Percentiles rank a stretch among this genome's conserved stretches.
These are phyloP conservation scores for Rubia yunnanensis DNA, from an alignment of 257 asterid genomes.

Conservation along the genomic window DNA sequence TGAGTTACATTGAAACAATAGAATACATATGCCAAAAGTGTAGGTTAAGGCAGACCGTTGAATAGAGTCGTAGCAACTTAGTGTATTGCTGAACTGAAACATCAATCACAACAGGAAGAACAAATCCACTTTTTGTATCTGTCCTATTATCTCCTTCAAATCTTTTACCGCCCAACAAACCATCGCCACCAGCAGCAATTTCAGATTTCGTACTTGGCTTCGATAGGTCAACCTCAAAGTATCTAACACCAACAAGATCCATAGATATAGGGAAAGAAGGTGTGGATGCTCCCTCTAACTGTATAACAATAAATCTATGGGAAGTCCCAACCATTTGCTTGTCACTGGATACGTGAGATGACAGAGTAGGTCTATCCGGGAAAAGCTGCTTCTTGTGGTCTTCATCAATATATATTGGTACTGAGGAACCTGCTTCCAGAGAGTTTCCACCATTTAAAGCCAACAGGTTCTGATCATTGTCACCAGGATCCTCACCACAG, in stretches of 20 bases:
- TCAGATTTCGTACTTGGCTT: slow-evolving; percentile 49
- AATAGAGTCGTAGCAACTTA: slow-evolving; percentile 74
- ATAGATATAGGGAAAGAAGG: slow-evolving; percentile 84
- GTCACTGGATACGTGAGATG: slow-evolving; percentile 56
- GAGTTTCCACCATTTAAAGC: slow-evolving; percentile 39
- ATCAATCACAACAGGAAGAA: slow-evolving; percentile 88
- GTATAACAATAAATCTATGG: slow-evolving; percentile 69
- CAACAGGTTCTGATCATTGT: slow-evolving; percentile 46
- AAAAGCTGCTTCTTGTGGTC: slow-evolving; percentile 61
- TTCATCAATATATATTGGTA: slow-evolving; percentile 65
- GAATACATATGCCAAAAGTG: slow-evolving; percentile 6
- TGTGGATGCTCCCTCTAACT: slow-evolving; percentile 72
- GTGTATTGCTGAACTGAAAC: slow-evolving; percentile 79
- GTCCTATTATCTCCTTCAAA: slow-evolving; percentile 33
- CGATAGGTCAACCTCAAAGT: slow-evolving; percentile 83
- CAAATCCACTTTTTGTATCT: slow-evolving; percentile 49
- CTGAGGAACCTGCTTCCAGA: slow-evolving; percentile 70
- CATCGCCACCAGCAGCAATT: slow-evolving; percentile 27
- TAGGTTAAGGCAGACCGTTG: slow-evolving; percentile 54
- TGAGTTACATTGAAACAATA: slow-evolving; percentile 17
- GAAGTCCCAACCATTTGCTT: slow-evolving; percentile 58
- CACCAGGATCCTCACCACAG: slow-evolving; percentile 42
- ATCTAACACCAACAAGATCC: slow-evolving; percentile 94
- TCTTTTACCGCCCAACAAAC: slow-evolving; percentile 28
- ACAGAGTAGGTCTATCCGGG: slow-evolving; percentile 48